Evolutionary conservation across 768 basidiomycete species (phyloP).

Genomic region (Leccinum broughii): DNA sequence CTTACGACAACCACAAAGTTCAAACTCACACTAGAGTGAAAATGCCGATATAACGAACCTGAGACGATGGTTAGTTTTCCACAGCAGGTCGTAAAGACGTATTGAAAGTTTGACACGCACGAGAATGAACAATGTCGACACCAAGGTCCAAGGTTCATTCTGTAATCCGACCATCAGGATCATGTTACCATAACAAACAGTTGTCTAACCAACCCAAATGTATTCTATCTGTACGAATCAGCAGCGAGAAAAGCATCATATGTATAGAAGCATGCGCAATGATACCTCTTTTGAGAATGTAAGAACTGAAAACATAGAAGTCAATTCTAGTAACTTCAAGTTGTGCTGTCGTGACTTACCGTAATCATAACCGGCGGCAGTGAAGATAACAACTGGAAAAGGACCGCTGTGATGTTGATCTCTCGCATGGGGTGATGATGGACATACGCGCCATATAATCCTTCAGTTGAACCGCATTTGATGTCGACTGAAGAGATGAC

Average conservation of each 20-base stretch:
- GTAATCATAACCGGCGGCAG: constrained; percentile 14
- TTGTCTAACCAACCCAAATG: constrained; percentile 9
- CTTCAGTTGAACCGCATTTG: not conserved
- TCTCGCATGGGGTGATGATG: not conserved
- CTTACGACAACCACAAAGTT: not conserved
- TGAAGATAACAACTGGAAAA: not conserved
- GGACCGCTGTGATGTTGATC: not conserved
- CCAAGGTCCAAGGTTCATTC: constrained; percentile 10
- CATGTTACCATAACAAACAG: not conserved
- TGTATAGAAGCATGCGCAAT: not conserved
- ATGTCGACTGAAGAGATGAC: not conserved
- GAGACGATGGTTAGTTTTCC: not conserved
- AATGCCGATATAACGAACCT: constrained; percentile 14
- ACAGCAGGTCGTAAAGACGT: not conserved
- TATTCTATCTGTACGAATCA: constrained; percentile 6
- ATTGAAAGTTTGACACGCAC: not conserved
- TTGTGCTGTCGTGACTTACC: not conserved
- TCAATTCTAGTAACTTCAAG: not conserved
- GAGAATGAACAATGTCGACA: constrained; percentile 11
- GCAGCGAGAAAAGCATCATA: not conserved
- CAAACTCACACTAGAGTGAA: constrained; percentile 1
- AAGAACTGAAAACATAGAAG: constrained; percentile 1
- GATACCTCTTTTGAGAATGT: constrained; percentile 12
- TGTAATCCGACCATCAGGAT: not conserved
- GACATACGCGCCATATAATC: not conserved